Evolutionary conservation across 2,329 filamentous ascomycete genomes (phyloP), one percentile per base, ranked within the genome.

Genomic region (Pseudogymnoascus sp.): DNA sequence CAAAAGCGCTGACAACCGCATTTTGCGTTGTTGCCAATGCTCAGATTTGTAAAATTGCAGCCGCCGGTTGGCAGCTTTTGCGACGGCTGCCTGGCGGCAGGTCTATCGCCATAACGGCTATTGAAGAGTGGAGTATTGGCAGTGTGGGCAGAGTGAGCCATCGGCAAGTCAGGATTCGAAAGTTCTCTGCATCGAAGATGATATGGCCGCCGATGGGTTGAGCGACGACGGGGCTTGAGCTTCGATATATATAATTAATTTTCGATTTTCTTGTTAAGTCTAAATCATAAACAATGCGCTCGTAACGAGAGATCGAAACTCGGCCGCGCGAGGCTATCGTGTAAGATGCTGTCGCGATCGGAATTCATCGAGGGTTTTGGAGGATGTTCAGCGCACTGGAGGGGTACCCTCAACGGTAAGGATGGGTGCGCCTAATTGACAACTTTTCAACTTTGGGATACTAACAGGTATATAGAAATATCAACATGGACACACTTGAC

Each of bases 1-100:
- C 79, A 82, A 66, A 82, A 83, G 59, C 79, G 75, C 62, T 74
- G 73, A 70, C 81, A 83, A 47, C 80, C 80, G 71, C 81, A 83
- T 30, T 66, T 70, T 35, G 75, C 75, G 63, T 68, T 70, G n/a
- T 69, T 68, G 39, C 78, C 77, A 38, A 69, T 65, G 57, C 69
- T 75, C 62, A 78, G 67, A 64, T 81, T 77, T 66, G 76, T 77
- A 69, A 75, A 80, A 68, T 80, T 79, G 74, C 81, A 83, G 35
- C 75, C 71, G 53, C 81, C 81, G 65, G 70, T 75, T n/a, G 80
- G 80, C 53, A 70, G 62, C 39, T 62, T 67, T 5, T 53, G 47
- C 20, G 63, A 33, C 57, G 35, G 61, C 38, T 62, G 65, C 61
- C 61, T 63, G 38, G 60, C 33, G 57, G 65, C 58, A 25, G 65